These are phyloP conservation scores for Akanthomyces lecanii DNA, from an alignment of 2,329 filamentous ascomycete species.

Conservation along the genomic window DNA sequence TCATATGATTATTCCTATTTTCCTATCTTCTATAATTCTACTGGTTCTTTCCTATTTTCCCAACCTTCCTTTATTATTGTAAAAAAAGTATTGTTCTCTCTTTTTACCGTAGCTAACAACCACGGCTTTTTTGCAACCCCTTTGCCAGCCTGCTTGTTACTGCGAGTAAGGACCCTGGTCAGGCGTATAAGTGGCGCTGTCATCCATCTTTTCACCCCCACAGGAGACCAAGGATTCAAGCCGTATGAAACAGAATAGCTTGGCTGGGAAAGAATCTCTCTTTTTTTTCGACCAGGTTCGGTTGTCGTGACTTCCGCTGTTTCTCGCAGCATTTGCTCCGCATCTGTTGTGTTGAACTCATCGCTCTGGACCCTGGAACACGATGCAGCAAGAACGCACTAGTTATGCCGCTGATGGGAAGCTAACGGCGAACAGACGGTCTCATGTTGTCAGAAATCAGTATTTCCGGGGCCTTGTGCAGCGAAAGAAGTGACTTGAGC, in stretches of 20 bases:
- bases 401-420: background rate
- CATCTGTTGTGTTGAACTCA: background rate
- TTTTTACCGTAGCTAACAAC: too few relatives aligned
- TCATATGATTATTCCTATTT: too few relatives aligned
- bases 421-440: constrained; percentile 1
- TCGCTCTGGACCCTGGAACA: background rate
- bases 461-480: background rate
- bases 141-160: background rate
- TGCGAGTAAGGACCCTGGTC: constrained; percentile 7
- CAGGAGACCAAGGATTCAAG: background rate
- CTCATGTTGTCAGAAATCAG: background rate
- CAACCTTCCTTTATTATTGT: too few relatives aligned
- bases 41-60: too few relatives aligned
- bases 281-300: background rate
- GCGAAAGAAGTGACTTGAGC: background rate
- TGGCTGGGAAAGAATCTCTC: background rate
- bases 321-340: background rate
- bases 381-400: background rate
- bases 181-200: constrained; percentile 11
- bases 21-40: too few relatives aligned
- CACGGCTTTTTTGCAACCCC: too few relatives aligned
- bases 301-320: too few relatives aligned
- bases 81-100: too few relatives aligned
- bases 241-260: constrained; percentile 5
- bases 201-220: constrained; percentile 7